Conservation (phyloP, 192 early-diverging fungal genomes). For the Coemansia sp. region DNA sequence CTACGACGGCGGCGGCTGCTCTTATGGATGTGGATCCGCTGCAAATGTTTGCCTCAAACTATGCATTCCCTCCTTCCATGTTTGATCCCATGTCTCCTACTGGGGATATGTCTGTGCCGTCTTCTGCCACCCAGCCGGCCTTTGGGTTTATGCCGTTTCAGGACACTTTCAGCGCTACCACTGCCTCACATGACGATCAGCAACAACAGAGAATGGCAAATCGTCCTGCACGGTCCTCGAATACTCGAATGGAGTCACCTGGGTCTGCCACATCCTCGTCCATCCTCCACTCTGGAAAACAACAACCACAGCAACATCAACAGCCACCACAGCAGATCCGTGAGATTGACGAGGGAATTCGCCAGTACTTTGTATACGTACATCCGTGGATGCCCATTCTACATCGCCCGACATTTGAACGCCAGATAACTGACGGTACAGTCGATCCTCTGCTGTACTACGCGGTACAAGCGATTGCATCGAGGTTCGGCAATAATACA, state of each 20-base stretch:
- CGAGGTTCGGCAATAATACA: constrained; percentile 11
- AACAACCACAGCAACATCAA: too few relatives aligned
- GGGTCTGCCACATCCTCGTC: background rate
- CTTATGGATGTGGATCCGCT: background rate
- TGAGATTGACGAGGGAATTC: constrained; percentile 35
- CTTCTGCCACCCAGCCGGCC: background rate
- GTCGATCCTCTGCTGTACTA: constrained; percentile 46
- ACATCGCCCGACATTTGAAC: constrained; percentile 52
- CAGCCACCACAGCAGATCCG: too few relatives aligned
- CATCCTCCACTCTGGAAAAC: constrained; percentile 6
- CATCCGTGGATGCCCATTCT: constrained; percentile 56
- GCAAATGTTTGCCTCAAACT: constrained; percentile 44
- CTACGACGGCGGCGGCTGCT: too few relatives aligned
- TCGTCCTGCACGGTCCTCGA: background rate
- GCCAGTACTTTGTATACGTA: constrained; percentile 45
- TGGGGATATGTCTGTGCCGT: background rate
- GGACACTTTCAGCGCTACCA: too few relatives aligned
- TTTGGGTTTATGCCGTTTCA: background rate
- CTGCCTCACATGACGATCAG: background rate
- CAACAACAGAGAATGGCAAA: too few relatives aligned
- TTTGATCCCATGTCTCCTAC: background rate
- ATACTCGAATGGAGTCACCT: background rate
- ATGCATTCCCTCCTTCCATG: constrained; percentile 46
- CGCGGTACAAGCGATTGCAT: constrained; percentile 42
- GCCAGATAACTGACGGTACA: constrained; percentile 25